Conservation (phyloP, 2,329 filamentous ascomycete species). For the Sporothrix globosa region DNA sequence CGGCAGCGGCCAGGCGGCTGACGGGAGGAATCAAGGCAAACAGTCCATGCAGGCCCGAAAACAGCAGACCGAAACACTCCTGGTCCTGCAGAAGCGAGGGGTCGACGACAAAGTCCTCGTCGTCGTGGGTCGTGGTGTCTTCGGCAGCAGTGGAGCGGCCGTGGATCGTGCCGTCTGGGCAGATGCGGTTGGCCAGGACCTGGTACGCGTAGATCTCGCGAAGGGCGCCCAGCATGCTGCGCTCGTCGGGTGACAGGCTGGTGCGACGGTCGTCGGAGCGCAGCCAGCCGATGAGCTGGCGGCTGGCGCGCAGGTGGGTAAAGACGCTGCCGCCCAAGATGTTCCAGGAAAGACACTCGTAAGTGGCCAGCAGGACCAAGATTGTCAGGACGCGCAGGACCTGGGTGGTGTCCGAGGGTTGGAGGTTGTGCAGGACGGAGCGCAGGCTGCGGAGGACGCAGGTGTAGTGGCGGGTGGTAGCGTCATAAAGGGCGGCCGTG, state of each 20-base stretch:
- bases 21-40: constrained; percentile 35
- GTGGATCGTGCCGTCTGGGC: constrained; percentile 31
- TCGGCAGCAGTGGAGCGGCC: constrained; percentile 25
- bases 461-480: constrained; percentile 36
- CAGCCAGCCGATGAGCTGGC: constrained; percentile 37
- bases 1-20: constrained; percentile 30
- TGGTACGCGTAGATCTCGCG: constrained; percentile 37
- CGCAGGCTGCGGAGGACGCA: constrained; percentile 36
- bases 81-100: constrained; percentile 33
- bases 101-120: constrained; percentile 36
- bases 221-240: constrained; percentile 33
- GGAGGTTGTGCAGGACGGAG: constrained; percentile 32
- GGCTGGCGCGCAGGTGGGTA: constrained; percentile 36
- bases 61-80: constrained; percentile 34
- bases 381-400: constrained; percentile 36
- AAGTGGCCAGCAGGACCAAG: constrained; percentile 34
- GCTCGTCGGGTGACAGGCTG: constrained; percentile 30
- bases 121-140: constrained; percentile 26
- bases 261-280: constrained; percentile 36
- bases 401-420: constrained; percentile 31
- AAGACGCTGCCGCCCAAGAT: constrained; percentile 35
- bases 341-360: constrained; percentile 36
- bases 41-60: constrained; percentile 35
- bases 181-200: constrained; percentile 34
- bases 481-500: constrained; percentile 33